A percentile compares a stretch with the other conserved stretches of the same genome.
These are phyloP conservation scores for Lithohypha guttulata DNA, from an alignment of 2,329 filamentous ascomycete genomes.

Conservation along the genomic window DNA sequence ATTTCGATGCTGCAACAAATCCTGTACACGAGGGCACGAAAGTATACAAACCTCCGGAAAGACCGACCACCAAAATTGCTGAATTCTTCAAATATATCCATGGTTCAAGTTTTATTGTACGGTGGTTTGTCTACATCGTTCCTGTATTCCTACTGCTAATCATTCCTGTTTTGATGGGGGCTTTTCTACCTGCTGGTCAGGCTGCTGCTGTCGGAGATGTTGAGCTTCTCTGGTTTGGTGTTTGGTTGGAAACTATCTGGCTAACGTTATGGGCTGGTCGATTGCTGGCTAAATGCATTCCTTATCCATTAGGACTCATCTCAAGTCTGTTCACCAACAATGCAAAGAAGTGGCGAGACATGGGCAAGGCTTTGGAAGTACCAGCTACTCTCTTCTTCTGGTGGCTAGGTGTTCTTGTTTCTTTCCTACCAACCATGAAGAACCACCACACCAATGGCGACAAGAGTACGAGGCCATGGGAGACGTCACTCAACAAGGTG, in stretches of 20 bases:
- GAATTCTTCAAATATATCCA: slow-evolving; percentile 56
- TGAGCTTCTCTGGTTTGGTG: slow-evolving; percentile 75
- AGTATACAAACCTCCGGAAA: slow-evolving; percentile 53
- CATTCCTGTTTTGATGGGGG: slow-evolving; percentile 57
- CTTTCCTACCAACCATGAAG: slow-evolving; percentile 72
- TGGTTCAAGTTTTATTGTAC: slow-evolving; percentile 53
- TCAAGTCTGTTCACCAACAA: slow-evolving; percentile 75
- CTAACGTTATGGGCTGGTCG: slow-evolving; percentile 72
- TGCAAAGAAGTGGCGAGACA: slow-evolving; percentile 84
- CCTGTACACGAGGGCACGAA: slow-evolving; percentile 57
- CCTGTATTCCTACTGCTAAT: slow-evolving; percentile 55
- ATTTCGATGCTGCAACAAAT: slow-evolving; percentile 57
- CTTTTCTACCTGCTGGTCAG: slow-evolving; percentile 42
- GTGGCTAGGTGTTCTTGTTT: slow-evolving; percentile 77
- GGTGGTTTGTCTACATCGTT: slow-evolving; percentile 61
- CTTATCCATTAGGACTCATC: slow-evolving; percentile 49
- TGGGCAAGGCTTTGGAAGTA: slow-evolving; percentile 75
- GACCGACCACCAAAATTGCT: slow-evolving; percentile 51
- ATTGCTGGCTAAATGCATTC: slow-evolving; percentile 54
- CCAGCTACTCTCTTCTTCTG: slow-evolving; percentile 82
- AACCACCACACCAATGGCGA: slow-evolving; percentile 49
- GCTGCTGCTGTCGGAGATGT: slow-evolving; percentile 62
- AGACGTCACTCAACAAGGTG: slow-evolving; percentile 70
- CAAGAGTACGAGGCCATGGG: slow-evolving; percentile 52
- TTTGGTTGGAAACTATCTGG: slow-evolving; percentile 94